phyloP scores from a whole-genome alignment of 2,329 filamentous ascomycete species.

The Teratosphaeria pseudoeucalypti region DNA sequence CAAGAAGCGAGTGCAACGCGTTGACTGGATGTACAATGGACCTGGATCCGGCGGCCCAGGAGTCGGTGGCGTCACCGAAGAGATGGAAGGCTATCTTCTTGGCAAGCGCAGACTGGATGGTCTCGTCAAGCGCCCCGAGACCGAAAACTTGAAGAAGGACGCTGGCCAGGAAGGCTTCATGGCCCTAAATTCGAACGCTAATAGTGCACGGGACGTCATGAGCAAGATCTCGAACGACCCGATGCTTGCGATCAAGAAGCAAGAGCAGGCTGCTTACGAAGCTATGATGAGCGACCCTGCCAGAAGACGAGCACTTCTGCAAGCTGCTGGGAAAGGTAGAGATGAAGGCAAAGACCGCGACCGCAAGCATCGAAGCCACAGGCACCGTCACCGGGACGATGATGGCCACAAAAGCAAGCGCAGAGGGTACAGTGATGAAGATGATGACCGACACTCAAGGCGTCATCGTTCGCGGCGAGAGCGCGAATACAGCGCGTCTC shows the following conservation, averaged over 20 bases:
- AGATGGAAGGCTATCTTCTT: slow-evolving; percentile 85
- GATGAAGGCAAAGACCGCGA: slow-evolving; percentile 19
- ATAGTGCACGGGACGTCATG: slow-evolving; percentile 67
- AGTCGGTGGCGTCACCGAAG: slow-evolving; percentile 57
- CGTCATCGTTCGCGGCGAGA: slow-evolving; percentile 21
- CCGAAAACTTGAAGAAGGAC: slow-evolving; percentile 67
- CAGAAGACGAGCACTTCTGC: slow-evolving; percentile 56
- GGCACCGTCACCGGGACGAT: slow-evolving; percentile 16
- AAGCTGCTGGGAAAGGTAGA: slow-evolving; percentile 28
- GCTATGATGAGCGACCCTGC: slow-evolving; percentile 69
- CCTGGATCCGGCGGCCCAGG: slow-evolving; percentile 67
- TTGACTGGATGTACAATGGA: slow-evolving; percentile 98
- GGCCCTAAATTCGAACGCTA: slow-evolving; percentile 49
- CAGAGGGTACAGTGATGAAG: slow-evolving; percentile 24
- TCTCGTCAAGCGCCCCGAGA: slow-evolving; percentile 70
- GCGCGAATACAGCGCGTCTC: slow-evolving; percentile 9
- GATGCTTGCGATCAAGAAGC: slow-evolving; percentile 81
- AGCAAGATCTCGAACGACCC: slow-evolving; percentile 85
- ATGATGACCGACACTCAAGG: slow-evolving; percentile 23
- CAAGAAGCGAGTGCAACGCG: slow-evolving; percentile 65
- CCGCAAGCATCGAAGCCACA: slow-evolving; percentile 18
- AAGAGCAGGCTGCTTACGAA: slow-evolving; percentile 48
- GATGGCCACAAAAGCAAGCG: slow-evolving; percentile 24
- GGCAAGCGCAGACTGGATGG: slow-evolving; percentile 88
- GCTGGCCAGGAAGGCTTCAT: slow-evolving; percentile 42